Percentiles rank a stretch among this genome's conserved stretches.
These are phyloP conservation scores for Mycena citricolor DNA, from an alignment of 1,284 basidiomycete species.

Conservation along the genomic window DNA sequence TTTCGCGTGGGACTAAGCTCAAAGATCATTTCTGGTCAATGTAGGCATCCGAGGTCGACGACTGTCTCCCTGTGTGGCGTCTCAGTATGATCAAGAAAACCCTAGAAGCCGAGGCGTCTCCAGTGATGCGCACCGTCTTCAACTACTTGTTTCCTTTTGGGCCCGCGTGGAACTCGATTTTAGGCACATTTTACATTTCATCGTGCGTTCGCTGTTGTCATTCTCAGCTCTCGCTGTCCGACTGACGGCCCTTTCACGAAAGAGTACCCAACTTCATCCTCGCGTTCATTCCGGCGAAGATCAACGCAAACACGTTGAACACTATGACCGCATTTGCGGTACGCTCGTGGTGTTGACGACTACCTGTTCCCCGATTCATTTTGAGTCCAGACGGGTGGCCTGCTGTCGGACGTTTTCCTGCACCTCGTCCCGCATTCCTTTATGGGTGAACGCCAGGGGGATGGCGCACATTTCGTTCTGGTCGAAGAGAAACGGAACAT, in stretches of 20 bases:
- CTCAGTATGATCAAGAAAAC: conserved; percentile 58
- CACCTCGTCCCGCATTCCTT: conserved; percentile 89
- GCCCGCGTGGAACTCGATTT: conserved; percentile 82
- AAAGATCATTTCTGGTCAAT: background rate
- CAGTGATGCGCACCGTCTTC: conserved; percentile 76
- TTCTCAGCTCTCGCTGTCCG: conserved; percentile 11
- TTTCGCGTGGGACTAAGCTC: background rate
- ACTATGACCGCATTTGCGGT: conserved; percentile 89
- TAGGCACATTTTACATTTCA: conserved; percentile 92
- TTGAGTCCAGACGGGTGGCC: conserved; percentile 70
- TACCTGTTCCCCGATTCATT: conserved; percentile 13
- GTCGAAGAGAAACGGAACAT: conserved; percentile 90
- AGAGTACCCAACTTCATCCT: conserved; percentile 91
- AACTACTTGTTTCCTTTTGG: conserved; percentile 81
- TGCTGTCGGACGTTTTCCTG: conserved; percentile 87
- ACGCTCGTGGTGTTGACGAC: conserved; percentile 33
- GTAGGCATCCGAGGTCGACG: conserved; percentile 51
- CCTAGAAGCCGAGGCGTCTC: conserved; percentile 63
- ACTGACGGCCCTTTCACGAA: background rate
- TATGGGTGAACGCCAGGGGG: conserved; percentile 79
- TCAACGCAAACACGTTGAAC: conserved; percentile 80
- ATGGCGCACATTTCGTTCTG: conserved; percentile 69
- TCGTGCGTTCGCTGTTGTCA: conserved; percentile 51
- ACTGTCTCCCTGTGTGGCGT: conserved; percentile 54
- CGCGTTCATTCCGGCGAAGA: conserved; percentile 84